Conservation (phyloP, 306 rosid genomes). For the Mucuna pruriens region DNA sequence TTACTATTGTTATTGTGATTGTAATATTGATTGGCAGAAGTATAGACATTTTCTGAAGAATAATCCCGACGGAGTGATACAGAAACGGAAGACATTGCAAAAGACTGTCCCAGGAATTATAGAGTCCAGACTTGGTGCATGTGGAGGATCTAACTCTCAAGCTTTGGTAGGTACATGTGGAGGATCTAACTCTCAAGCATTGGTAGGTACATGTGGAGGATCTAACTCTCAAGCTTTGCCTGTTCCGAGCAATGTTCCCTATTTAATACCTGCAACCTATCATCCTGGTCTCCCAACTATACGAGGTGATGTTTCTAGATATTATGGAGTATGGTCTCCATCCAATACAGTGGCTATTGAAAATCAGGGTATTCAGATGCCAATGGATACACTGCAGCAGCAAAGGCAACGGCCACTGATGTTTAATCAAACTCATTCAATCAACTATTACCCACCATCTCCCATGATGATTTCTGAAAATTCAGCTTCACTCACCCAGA, state of each 20-base stretch:
- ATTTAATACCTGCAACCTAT: constrained; percentile 57
- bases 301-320: constrained; percentile 45
- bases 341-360: background rate
- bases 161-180: constrained; percentile 43
- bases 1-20: no score
- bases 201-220: constrained; percentile 33
- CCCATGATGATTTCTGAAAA: background rate
- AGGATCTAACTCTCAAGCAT: constrained; percentile 43
- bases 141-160: constrained; percentile 43
- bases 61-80: constrained; percentile 5
- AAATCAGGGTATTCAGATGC: no score
- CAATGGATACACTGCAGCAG: background rate
- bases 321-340: constrained; percentile 48
- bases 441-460: background rate
- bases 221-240: constrained; percentile 49
- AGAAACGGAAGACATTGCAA: constrained; percentile 39
- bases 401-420: background rate
- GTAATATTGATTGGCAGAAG: background rate
- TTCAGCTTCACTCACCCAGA: no score
- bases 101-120: constrained; percentile 17
- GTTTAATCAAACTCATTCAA: background rate
- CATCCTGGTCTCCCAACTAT: constrained; percentile 28
- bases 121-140: constrained; percentile 19
- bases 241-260: no score
- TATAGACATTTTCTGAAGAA: background rate